These are phyloP conservation scores for Solanum okadae DNA, from an alignment of 257 asterid genomes.

Conservation along the genomic window DNA sequence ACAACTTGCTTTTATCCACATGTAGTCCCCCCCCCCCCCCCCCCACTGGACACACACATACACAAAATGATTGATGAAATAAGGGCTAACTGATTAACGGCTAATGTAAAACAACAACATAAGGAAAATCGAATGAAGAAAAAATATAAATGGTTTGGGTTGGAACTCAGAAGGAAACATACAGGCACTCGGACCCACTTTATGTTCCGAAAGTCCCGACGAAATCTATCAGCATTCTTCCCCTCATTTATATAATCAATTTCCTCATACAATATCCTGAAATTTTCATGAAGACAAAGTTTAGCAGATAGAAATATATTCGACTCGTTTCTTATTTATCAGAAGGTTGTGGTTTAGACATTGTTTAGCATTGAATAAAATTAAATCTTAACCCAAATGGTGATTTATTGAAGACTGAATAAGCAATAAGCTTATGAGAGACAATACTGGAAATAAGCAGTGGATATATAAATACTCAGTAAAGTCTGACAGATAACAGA, in stretches of 20 bases:
- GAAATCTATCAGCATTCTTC: constrained; percentile 91
- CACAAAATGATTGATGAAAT: background rate
- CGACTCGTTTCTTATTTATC: background rate
- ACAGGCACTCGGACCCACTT: constrained; percentile 99
- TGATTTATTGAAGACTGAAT: background rate
- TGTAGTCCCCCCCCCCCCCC: background rate
- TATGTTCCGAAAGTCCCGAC: constrained; percentile 88
- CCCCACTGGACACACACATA: background rate
- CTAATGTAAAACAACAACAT: background rate
- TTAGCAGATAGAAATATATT: background rate
- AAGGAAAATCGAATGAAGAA: background rate
- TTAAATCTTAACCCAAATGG: background rate
- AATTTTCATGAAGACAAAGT: constrained; percentile 5
- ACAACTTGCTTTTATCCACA: background rate
- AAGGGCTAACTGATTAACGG: background rate
- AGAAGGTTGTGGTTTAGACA: background rate
- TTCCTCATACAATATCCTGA: constrained; percentile 92
- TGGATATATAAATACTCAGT: background rate
- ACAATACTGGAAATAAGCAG: background rate
- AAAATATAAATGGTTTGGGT: background rate
- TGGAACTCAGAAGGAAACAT: constrained; percentile 31
- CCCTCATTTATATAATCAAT: constrained; percentile 96
- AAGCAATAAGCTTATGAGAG: background rate
- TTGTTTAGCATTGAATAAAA: background rate
- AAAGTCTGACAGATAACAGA: background rate